Base-by-base conservation (phyloP, 352 stramenopile species). In the Phytophthora europaea region DNA sequence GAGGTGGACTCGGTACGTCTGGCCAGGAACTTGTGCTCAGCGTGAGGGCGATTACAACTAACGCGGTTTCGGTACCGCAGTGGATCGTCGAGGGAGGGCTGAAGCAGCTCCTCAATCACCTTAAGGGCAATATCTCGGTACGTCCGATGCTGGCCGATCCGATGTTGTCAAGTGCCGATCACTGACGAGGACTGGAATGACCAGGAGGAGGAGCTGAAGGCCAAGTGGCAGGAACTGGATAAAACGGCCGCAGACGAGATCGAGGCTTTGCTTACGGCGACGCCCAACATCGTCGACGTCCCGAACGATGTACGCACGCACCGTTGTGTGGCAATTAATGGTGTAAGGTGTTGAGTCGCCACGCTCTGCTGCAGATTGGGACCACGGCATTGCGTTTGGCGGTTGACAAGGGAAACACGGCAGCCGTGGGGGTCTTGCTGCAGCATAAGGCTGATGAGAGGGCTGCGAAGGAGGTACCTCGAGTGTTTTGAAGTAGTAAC, bases 51-150 rank as follows among this genome's bases (percentile, higher is more conserved):
- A 13, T 40, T 40, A 40, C 1, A 40, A 40, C 34, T 40, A 43
- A 43, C 34, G 34, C 2, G 34, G 34, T 31, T 31, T 31, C 28
- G 28, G 28, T 31, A 31, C 28, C 4, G 59, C 63, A 12, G 65
- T 47, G 7, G 66, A 84, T 15, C 85, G 92, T 55, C 92, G 83
- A 8, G 22, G 40, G 40, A 50, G 16, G 6, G 2, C 43, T 50
- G 43, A 50, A 23, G 43, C 18, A 50, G 6, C 43, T 50, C 43
- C 6, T 50, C 16, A 13, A 22, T 6, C 31, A 33, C 10, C 48
- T 33, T 33, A 18, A 22, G 43, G 43, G 43, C 28, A 7, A 10
- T 16, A 22, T 50, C 18, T 50, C 43, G 43, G 43, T 50, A 16
- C 43, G 16, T 50, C 43, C n/a, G 20, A 50, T 45, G 43, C 38